These are phyloP conservation scores for Calycina herbarum DNA, from an alignment of 2,329 filamentous ascomycete genomes.

Conservation along the genomic window DNA sequence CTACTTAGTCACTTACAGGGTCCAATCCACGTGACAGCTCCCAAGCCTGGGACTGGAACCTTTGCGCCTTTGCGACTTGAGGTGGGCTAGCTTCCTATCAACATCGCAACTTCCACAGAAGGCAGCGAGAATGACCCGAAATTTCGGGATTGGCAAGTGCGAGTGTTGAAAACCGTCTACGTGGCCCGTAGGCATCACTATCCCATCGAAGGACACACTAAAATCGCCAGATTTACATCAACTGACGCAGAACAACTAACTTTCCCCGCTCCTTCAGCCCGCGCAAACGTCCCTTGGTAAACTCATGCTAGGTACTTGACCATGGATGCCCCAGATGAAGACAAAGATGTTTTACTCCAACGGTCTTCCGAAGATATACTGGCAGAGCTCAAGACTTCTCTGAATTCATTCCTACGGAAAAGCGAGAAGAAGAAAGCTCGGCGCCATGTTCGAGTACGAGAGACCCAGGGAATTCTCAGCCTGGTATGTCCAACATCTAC, in stretches of 20 bases:
- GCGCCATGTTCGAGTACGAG: conserved; percentile 50
- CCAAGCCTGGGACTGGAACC: no score
- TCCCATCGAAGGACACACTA: not conserved
- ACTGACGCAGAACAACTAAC: not conserved
- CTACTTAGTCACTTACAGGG: no score
- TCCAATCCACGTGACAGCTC: no score
- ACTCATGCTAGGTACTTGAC: not conserved
- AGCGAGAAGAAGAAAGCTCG: conserved; percentile 46
- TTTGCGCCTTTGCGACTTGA: no score
- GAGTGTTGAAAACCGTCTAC: not conserved
- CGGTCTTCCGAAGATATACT: conserved; percentile 60
- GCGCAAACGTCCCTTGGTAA: not conserved
- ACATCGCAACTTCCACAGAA: not conserved
- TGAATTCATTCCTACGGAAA: conserved; percentile 54
- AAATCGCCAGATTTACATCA: not conserved
- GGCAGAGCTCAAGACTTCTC: conserved; percentile 54
- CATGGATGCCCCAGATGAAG: conserved; percentile 34
- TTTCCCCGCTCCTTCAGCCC: not conserved
- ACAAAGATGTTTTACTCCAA: conserved; percentile 62
- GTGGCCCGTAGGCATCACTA: not conserved
- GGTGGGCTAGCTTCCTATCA: not conserved
- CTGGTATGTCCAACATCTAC: conserved; percentile 39
- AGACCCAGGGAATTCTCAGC: conserved; percentile 50
- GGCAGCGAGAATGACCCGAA: not conserved
- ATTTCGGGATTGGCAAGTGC: not conserved